Percentiles rank a stretch among this genome's conserved stretches.
phyloP scores from a whole-genome alignment of 1,139 yeast genomes.

The Taphrina flavorubra region DNA sequence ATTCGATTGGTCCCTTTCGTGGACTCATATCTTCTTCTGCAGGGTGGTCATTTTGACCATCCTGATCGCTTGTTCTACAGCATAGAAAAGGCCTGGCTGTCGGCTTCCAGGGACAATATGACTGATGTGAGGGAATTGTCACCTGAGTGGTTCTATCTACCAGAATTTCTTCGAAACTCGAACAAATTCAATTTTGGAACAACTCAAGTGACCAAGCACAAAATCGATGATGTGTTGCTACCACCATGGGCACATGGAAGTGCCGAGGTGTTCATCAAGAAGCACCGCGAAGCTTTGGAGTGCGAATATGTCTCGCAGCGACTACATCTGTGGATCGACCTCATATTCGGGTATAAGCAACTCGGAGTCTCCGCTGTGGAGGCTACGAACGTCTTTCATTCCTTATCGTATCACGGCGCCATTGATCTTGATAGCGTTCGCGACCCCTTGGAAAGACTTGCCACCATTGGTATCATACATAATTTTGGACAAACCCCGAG shows the following conservation, averaged over 20 bases:
- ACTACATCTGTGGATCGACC: conserved; percentile 80
- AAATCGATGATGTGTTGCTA: conserved; percentile 64
- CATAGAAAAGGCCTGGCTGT: conserved; percentile 73
- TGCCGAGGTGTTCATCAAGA: conserved; percentile 70
- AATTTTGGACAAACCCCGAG: conserved; percentile 90
- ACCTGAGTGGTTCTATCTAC: conserved; percentile 81
- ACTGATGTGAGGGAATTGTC: conserved; percentile 85
- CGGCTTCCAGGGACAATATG: conserved; percentile 76
- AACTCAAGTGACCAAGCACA: conserved; percentile 63
- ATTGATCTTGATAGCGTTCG: conserved; percentile 72
- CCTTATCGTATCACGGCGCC: conserved; percentile 80
- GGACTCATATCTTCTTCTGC: conserved; percentile 73
- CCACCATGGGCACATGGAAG: conserved; percentile 86
- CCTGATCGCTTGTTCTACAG: conserved; percentile 81
- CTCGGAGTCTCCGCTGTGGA: conserved; percentile 69
- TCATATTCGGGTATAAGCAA: conserved; percentile 79
- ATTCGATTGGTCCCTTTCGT: conserved; percentile 80
- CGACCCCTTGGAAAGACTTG: conserved; percentile 74
- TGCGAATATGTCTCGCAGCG: conserved; percentile 76
- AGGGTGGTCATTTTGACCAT: conserved; percentile 86
- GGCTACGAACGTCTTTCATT: conserved; percentile 76
- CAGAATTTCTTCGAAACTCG: conserved; percentile 71
- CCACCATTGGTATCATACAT: conserved; percentile 80
- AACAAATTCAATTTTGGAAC: conserved; percentile 72
- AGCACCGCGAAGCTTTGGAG: conserved; percentile 80